Conservation (phyloP, 306 rosid species). For the Glycine latifolia region DNA sequence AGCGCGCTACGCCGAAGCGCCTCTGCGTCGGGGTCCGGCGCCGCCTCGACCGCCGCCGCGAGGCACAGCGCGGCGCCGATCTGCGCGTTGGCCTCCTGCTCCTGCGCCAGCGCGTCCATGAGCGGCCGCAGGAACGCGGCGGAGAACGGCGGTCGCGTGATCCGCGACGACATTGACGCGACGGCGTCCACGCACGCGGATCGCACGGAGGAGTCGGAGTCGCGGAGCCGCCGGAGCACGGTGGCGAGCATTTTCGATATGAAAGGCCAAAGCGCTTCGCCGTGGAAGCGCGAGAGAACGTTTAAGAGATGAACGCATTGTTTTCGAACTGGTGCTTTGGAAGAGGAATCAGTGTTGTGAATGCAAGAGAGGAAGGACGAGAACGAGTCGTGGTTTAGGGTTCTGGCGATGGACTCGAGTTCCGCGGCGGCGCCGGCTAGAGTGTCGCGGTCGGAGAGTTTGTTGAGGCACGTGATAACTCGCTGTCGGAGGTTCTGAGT, state of each 20-base stretch:
- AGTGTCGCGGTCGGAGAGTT: constrained; percentile 94
- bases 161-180: constrained; percentile 76
- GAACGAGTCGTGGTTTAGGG: constrained; percentile 64
- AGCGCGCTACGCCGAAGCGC: constrained; percentile 62
- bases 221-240: constrained; percentile 86
- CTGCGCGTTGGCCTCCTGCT: constrained; percentile 87
- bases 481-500: constrained; percentile 82
- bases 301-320: constrained; percentile 75
- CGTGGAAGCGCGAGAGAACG: constrained; percentile 73
- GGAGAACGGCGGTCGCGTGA: constrained; percentile 77
- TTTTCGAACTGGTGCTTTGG: constrained; percentile 86
- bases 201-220: constrained; percentile 80
- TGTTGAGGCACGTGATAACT: constrained; percentile 80
- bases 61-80: constrained; percentile 96
- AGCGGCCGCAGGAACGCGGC: constrained; percentile 73
- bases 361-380: constrained; percentile 83
- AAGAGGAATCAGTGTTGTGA: constrained; percentile 82
- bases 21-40: constrained; percentile 73
- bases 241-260: constrained; percentile 80
- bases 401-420: constrained; percentile 78
- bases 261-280: constrained; percentile 80
- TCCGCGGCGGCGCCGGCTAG: constrained; percentile 78
- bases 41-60: constrained; percentile 84
- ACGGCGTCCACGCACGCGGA: constrained; percentile 87
- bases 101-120: constrained; percentile 76